Evolutionary conservation across 352 stramenopile species (phyloP), one percentile per base, ranked within the genome.

Genomic region (Phytophthora multivora): DNA sequence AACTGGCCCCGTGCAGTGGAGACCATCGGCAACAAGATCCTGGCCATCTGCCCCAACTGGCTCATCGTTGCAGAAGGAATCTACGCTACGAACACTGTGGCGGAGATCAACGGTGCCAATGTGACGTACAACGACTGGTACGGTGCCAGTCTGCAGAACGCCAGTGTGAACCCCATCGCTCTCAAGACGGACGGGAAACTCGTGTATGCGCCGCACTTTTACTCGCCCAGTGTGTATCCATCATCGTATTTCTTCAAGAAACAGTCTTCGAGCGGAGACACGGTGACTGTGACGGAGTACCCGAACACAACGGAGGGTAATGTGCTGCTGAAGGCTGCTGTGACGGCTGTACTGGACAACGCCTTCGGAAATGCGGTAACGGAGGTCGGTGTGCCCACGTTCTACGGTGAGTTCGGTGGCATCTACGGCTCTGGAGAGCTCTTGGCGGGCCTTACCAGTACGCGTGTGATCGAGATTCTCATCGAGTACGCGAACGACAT

Each of bases 321-420:
- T 35, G 61, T 60, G n/a, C 60, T 71, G 42, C 63, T 94, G 13
- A 73, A 89, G 51, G 47, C 46, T 10, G 81, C 83, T 2, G 59
- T 94, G 18, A 83, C 72, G 41, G 64, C 69, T 25, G 80, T 90
- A 47, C 61, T 94, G 19, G 79, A 94, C 56, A 71, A 80, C 25
- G 65, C 86, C 0, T 94, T 94, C 35, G 86, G 86, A 11, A 76
- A 83, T 6, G 66, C 69, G 1, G 69, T 91, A 18, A 76, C 68
- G n/a, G 69, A 69, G 12, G 66, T 33, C 10, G 77, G 75, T 15
- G 67, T 86, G 25, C 81, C 83, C 3, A 83, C 86, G 21, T 89
- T 92, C 51, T 92, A 88, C 52, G 85, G 85, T 16, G 83, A 92
- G 50, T 94, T 92, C 59, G 83, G 86, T 49, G 86, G 86, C n/a